These are phyloP conservation scores for Fusarium guadeloupense DNA, from an alignment of 2,329 filamentous ascomycete species.

Conservation along the genomic window DNA sequence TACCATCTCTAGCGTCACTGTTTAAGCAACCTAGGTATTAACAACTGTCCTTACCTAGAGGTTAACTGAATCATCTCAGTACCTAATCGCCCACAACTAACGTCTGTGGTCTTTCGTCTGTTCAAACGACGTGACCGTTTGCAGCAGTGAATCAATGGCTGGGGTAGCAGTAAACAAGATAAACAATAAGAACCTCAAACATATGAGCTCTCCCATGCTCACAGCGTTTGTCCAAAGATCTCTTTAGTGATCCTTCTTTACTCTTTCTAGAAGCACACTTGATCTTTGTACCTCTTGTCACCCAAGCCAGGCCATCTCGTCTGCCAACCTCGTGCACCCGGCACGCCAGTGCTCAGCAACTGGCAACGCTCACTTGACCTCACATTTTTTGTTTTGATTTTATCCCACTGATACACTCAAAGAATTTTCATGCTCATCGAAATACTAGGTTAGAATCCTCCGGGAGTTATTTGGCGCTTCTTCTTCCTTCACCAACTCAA, in stretches of 20 bases:
- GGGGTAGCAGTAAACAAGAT: not conserved
- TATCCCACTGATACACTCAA: not conserved
- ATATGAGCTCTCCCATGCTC: not conserved
- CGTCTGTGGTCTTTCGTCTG: not conserved
- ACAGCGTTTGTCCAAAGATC: not conserved
- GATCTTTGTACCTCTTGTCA: not conserved
- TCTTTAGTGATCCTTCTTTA: not conserved
- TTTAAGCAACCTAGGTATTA: too few relatives aligned
- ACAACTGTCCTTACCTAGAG: not conserved
- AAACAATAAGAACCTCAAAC: not conserved
- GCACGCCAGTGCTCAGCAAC: constrained; percentile 12
- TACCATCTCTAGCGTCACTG: not conserved
- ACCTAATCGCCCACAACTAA: constrained; percentile 3
- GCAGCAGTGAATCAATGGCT: not conserved
- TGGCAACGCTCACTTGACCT: not conserved
- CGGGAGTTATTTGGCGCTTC: not conserved
- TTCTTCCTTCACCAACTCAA: not conserved
- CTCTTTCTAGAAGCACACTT: not conserved
- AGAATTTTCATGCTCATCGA: not conserved
- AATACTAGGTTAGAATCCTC: not conserved
- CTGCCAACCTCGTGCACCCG: constrained; percentile 4
- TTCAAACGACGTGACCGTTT: not conserved
- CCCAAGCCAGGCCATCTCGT: not conserved
- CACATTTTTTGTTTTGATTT: not conserved
- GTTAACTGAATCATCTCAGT: not conserved